Conservation (phyloP, 2,329 filamentous ascomycete species). For the Orbilia quercus region DNA sequence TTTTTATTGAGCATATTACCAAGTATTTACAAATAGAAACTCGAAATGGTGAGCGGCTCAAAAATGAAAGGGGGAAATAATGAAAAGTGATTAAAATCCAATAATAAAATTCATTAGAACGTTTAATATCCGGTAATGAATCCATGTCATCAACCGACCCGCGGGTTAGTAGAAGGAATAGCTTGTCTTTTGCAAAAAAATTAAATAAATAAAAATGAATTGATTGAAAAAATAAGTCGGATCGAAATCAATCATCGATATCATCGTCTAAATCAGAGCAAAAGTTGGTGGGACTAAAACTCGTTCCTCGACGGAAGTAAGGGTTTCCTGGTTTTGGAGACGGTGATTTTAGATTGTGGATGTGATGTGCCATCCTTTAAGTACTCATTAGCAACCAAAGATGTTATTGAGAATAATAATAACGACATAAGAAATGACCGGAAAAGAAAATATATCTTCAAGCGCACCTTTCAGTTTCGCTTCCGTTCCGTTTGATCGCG, state of each 20-base stretch:
- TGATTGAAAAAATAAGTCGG: not conserved
- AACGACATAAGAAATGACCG: conserved; percentile 7
- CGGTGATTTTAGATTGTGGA: conserved; percentile 43
- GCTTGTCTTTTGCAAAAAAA: no score
- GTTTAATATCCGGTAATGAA: no score
- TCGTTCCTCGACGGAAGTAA: conserved; percentile 10
- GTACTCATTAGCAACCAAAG: conserved; percentile 7
- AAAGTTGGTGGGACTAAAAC: not conserved
- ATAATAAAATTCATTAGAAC: no score
- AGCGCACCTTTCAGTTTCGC: conserved; percentile 54
- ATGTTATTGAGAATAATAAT: not conserved
- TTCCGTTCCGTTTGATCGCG: conserved; percentile 53
- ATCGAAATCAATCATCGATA: not conserved
- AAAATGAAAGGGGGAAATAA: no score
- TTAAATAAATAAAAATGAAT: no score
- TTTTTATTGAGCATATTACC: no score
- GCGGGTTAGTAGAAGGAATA: no score
- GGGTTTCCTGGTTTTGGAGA: conserved; percentile 17
- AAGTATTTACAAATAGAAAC: no score
- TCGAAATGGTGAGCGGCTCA: no score
- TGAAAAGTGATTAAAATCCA: no score
- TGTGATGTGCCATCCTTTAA: conserved; percentile 48
- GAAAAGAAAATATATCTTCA: no score
- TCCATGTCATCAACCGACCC: no score
- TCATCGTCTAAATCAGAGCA: conserved; percentile 4